Evolutionary conservation across 495 filamentous ascomycete genomes (phyloP), one percentile per base, ranked within the genome.

Genomic region (Aspergillus conjunctus): DNA sequence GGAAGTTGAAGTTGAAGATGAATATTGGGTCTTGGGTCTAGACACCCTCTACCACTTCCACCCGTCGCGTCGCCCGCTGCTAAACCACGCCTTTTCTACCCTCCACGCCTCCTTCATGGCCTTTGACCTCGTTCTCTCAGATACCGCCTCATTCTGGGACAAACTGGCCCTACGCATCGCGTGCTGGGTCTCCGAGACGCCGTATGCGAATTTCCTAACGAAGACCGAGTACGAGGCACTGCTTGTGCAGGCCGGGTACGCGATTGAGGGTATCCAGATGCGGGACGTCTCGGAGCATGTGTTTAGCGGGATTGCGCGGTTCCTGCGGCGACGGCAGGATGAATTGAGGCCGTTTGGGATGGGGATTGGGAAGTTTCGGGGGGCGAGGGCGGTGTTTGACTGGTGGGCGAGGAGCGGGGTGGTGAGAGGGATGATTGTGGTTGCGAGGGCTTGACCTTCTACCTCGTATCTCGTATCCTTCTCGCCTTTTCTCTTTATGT

Each of bases 211-310:
- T 56, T 66, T 79, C 18, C 66, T 93, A 15, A 75, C 81, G 0
- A 70, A 80, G 15, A 79, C 76, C 0, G 81, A 90, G 60, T 91
- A 94, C 65, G 63, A 75, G 2, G 71, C 69, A 3, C 63, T 93
- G 32, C 53, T 76, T 10, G 60, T 73, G 30, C 30, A 31, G 17
- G 71, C 72, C 10, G 79, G 80, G 4, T 83, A 83, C 62, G 67
- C 67, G n/a, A 45, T 57, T 2, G 63, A 65, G 1, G 37, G 44
- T 2, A 75, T 83, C 60, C 62, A 65, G 46, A 74, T 82, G n/a
- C 34, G 62, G 37, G 79, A 83, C 69, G 58, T 83, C 49, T 76
- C 79, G 4, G 61, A 67, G 14, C 65, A 80, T 60, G 76, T 79
- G 3, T 81, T 82, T 64, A 34, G 49, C 0, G 76, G 77, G 0